Base-by-base conservation (phyloP, 768 basidiomycete genomes). In the Scleroderma bovista region DNA sequence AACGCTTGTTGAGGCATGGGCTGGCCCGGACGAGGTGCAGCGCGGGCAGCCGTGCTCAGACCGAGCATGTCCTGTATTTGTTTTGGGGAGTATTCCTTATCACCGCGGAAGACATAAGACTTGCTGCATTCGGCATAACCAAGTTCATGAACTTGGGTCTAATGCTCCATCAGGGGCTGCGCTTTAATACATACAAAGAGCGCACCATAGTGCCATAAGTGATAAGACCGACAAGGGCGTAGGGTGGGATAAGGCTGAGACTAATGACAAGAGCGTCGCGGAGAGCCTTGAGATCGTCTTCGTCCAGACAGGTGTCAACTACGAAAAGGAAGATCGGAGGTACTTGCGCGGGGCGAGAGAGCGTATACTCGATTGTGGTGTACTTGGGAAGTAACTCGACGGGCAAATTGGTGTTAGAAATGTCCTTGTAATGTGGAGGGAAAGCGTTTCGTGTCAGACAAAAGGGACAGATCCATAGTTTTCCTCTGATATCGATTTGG, bases 331-430 rank as follows among this genome's bases (percentile, higher is more conserved):
- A 98, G 69, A 98, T 81, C 46, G 96, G 95, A 4, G 95, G 94
- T 40, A 95, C 86, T 60, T 86, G 91, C 12, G 85, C 91, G 1
- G 91, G 86, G 53, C 95, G 83, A 22, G 87, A 77, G 42, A 98
- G 86, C n/a, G 95, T 98, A 74, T 99, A 99, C 72, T 99, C 96
- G 70, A 99, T 96, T 8, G 96, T 99, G 29, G 96, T 98, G 76
- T 97, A 98, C 71, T 96, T 94, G 63, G 95, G 93, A 34, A 98
- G 71, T 26, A 99, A 79, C 67, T 99, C 96, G 13, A 93, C 88
- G 44, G 96, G 96, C 17, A 98, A 80, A 70, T 98, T 98, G 57
- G 89, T 94, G 70, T 87, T 88, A 42, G 93, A 93, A 57, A 99
- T 95, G 65, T 98, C 95, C 72, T 96, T 95, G 78, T 99, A 99